Evolutionary conservation across 805 yeast genomes (phyloP).

Genomic region (Cyberlindnera meyerae): DNA sequence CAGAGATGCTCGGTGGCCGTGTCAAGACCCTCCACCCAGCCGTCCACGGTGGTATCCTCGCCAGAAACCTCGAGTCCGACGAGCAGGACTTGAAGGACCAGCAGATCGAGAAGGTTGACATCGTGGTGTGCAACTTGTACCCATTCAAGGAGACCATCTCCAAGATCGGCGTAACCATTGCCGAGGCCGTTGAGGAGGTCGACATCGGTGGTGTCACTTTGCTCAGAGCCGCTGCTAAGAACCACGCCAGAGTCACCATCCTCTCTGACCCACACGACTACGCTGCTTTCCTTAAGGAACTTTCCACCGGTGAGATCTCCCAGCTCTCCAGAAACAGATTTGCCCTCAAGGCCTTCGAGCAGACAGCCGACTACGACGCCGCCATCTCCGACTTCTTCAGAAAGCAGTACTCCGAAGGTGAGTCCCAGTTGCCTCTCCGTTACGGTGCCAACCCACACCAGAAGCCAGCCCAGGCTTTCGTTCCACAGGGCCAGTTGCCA

Average conservation of each 20-base stretch:
- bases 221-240: conserved; percentile 97
- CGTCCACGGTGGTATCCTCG: conserved; percentile 95
- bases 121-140: conserved; percentile 94
- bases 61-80: conserved; percentile 88
- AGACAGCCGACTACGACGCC: conserved; percentile 95
- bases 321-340: conserved; percentile 69
- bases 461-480: conserved; percentile 97
- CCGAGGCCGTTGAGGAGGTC: conserved; percentile 97
- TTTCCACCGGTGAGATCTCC: conserved; percentile 64
- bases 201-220: conserved; percentile 98
- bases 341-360: conserved; percentile 96
- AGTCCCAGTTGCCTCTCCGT: conserved; percentile 87
- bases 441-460: conserved; percentile 99
- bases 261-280: conserved; percentile 94
- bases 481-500: conserved; percentile 81
- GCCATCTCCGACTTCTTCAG: conserved; percentile 96
- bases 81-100: conserved; percentile 84
- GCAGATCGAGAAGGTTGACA: conserved; percentile 93
- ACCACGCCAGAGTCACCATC: conserved; percentile 93
- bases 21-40: conserved; percentile 99
- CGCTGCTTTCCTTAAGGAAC: conserved; percentile 78
- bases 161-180: conserved; percentile 90
- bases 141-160: conserved; percentile 98
- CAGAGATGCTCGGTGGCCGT: conserved; percentile 98
- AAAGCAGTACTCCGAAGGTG: conserved; percentile 90